Evolutionary conservation across 371 early-diverging fungal species (phyloP).

Genomic region (Syncephalastrum monosporum): DNA sequence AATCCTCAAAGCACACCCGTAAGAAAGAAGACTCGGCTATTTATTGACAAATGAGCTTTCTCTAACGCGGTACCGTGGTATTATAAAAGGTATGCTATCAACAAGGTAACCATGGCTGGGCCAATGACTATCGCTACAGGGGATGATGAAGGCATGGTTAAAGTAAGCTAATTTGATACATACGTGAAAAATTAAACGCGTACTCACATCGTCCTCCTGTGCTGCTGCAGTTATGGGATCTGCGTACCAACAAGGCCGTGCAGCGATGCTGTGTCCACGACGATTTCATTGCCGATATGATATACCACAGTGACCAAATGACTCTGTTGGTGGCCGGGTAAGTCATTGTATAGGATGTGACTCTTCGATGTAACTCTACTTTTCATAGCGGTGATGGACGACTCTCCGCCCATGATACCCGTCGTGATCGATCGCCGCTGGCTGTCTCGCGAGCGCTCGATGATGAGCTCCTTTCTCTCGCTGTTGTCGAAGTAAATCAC

Average conservation of each 20-base stretch:
- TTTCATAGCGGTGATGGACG: conserved; percentile 76
- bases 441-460: conserved; percentile 80
- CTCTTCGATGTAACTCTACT: too few species aligned
- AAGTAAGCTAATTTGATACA: conserved; percentile 37
- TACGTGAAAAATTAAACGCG: neutral
- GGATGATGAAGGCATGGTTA: conserved; percentile 84
- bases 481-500: conserved; percentile 58
- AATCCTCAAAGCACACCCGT: conserved; percentile 74
- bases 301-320: conserved; percentile 55
- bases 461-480: conserved; percentile 83
- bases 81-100: conserved; percentile 65
- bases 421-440: conserved; percentile 63
- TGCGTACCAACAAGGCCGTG: conserved; percentile 60
- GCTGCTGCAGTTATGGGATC: conserved; percentile 71
- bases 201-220: conserved; percentile 8
- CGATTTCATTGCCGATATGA: conserved; percentile 86
- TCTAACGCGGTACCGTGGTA: too few species aligned
- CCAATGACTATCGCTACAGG: conserved; percentile 78
- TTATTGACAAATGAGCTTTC: too few species aligned
- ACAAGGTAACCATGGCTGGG: conserved; percentile 64
- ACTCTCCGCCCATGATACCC: conserved; percentile 81
- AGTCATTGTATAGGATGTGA: neutral
- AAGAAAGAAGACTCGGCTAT: conserved; percentile 12
- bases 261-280: conserved; percentile 73
- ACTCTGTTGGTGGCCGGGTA: conserved; percentile 70